Conservation (phyloP, 176 grass and related monocot species). For the Lolium multiflorum region DNA sequence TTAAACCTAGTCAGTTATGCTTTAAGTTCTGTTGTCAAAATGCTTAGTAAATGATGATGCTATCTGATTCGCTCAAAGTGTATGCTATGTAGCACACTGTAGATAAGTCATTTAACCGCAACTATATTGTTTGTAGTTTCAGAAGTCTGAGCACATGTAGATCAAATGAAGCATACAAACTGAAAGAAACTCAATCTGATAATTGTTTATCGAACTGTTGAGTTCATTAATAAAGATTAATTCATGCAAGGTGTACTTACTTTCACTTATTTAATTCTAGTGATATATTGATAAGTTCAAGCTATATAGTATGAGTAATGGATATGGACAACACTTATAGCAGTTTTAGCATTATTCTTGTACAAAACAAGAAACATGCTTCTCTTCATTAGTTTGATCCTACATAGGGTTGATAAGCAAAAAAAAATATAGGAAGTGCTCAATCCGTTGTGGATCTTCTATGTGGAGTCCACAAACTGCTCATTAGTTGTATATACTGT, state of each 20-base stretch:
- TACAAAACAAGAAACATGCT: background rate
- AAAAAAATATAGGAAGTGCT: background rate
- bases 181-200: background rate
- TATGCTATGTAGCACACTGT: background rate
- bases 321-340: background rate
- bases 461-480: background rate
- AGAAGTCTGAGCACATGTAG: slow-evolving; percentile 1
- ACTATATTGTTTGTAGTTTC: slow-evolving; percentile 8
- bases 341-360: background rate
- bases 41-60: background rate
- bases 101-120: background rate
- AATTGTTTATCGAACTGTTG: background rate
- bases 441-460: background rate
- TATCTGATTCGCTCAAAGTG: background rate
- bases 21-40: background rate
- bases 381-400: background rate
- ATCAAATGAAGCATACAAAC: background rate
- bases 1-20: background rate
- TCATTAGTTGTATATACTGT: background rate
- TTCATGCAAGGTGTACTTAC: background rate
- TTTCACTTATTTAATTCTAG: background rate
- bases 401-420: background rate
- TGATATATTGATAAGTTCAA: background rate
- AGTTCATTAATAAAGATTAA: background rate
- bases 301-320: background rate